Conservation (phyloP, 306 rosid genomes). For the Lotus japonicus region DNA sequence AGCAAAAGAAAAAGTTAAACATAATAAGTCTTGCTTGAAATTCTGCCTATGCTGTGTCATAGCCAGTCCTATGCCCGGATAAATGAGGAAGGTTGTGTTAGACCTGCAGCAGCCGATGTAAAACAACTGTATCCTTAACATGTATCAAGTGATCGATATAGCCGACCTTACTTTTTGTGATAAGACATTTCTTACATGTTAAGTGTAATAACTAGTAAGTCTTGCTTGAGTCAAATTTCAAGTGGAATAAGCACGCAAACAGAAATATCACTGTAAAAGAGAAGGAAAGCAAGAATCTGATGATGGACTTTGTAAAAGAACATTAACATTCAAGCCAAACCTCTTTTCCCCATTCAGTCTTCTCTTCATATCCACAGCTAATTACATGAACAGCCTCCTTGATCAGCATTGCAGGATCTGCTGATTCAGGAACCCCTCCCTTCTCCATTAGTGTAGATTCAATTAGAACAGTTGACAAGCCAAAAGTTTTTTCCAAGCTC, state of each 20-base stretch:
- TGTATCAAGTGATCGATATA: no score
- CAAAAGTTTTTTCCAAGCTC: slow-evolving; percentile 94
- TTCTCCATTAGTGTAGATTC: slow-evolving; percentile 93
- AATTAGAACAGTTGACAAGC: slow-evolving; percentile 79
- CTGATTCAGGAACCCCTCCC: slow-evolving; percentile 87
- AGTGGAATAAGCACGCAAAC: not conserved
- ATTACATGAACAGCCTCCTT: slow-evolving; percentile 97
- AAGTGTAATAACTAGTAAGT: no score
- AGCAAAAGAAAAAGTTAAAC: not conserved
- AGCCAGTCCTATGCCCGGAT: no score
- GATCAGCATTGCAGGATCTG: slow-evolving; percentile 66
- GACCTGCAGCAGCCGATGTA: no score
- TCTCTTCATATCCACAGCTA: slow-evolving; percentile 93
- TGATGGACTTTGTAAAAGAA: slow-evolving; percentile 15
- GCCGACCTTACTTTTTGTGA: no score
- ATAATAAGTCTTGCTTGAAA: not conserved
- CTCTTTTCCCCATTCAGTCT: slow-evolving; percentile 98
- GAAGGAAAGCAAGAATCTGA: slow-evolving; percentile 5
- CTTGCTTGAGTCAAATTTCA: not conserved
- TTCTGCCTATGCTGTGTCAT: no score
- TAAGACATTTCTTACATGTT: no score
- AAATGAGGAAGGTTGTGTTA: no score
- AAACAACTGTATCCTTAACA: no score
- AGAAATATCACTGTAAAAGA: not conserved
- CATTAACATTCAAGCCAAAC: slow-evolving; percentile 31